Evolutionary conservation across 768 basidiomycete genomes (phyloP).

Genomic region (Collybiopsis luxurians): DNA sequence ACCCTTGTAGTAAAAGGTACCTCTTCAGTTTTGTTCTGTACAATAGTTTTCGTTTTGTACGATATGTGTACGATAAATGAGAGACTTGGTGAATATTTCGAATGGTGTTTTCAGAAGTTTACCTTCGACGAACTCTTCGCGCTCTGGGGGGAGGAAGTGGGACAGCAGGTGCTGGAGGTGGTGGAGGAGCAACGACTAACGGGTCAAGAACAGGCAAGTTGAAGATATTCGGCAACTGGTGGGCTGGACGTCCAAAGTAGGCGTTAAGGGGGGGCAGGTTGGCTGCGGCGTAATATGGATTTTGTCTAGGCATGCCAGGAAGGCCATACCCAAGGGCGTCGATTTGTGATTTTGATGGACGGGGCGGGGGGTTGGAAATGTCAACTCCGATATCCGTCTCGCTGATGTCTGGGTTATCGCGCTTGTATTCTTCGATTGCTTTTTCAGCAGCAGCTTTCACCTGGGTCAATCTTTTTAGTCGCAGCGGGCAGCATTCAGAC

Average conservation of each 20-base stretch:
- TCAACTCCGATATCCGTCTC: conserved; percentile 64
- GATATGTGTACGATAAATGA: background rate
- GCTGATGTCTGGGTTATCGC: conserved; percentile 59
- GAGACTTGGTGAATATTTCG: background rate
- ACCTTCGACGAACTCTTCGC: background rate
- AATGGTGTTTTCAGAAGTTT: too few species aligned
- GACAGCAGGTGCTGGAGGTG: background rate
- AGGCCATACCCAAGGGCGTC: background rate
- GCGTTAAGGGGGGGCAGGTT: background rate
- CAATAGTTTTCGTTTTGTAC: too few species aligned
- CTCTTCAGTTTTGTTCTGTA: too few species aligned
- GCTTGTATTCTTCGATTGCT: conserved; percentile 61
- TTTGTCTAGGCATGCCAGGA: conserved; percentile 5
- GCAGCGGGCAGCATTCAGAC: too few species aligned
- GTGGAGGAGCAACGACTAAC: background rate
- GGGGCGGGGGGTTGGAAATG: conserved; percentile 41
- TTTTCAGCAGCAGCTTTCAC: conserved; percentile 66
- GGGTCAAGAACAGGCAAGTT: background rate
- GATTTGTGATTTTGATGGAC: background rate
- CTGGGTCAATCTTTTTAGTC: conserved; percentile 42
- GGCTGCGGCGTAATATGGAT: background rate
- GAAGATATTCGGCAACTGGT: too few species aligned
- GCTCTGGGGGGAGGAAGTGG: background rate
- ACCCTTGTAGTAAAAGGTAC: background rate
- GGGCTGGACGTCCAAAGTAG: too few species aligned